Conservation (phyloP, 495 filamentous ascomycete species). For the Aspergillus sclerotioniger region DNA sequence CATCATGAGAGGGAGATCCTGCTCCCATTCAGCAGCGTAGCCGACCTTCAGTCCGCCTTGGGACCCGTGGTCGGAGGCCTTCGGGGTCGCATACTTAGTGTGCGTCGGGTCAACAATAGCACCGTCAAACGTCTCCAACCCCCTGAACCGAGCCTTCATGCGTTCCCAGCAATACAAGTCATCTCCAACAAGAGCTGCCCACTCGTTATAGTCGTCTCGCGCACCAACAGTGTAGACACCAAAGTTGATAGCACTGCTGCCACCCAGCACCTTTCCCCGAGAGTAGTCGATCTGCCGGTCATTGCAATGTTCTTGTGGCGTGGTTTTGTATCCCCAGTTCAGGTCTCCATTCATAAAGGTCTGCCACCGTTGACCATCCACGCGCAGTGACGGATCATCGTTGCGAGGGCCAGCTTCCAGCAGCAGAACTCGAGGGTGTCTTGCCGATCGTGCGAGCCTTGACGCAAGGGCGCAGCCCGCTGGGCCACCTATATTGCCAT, state of each 20-base stretch:
- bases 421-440: constrained; percentile 51
- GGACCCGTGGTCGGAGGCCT: constrained; percentile 45
- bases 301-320: constrained; percentile 50
- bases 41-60: constrained; percentile 47
- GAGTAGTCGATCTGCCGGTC: constrained; percentile 54
- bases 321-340: constrained; percentile 63
- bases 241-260: constrained; percentile 63
- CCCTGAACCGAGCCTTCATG: constrained; percentile 47
- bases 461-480: constrained; percentile 52
- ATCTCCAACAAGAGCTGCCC: constrained; percentile 41
- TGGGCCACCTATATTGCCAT: constrained; percentile 47
- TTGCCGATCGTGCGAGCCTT: constrained; percentile 41
- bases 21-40: constrained; percentile 49
- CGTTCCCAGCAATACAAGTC: constrained; percentile 51
- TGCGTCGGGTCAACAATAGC: constrained; percentile 34
- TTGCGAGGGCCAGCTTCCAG: constrained; percentile 57
- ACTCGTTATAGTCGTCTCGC: constrained; percentile 59
- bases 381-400: constrained; percentile 42
- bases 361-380: constrained; percentile 52
- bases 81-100: constrained; percentile 32
- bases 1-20: constrained; percentile 44
- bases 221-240: constrained; percentile 56
- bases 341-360: constrained; percentile 46
- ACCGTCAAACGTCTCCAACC: constrained; percentile 52
- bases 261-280: constrained; percentile 60